Evolutionary conservation across 1,139 yeast species (phyloP), one percentile per base, ranked within the genome.

Genomic region (Taphrina communis): DNA sequence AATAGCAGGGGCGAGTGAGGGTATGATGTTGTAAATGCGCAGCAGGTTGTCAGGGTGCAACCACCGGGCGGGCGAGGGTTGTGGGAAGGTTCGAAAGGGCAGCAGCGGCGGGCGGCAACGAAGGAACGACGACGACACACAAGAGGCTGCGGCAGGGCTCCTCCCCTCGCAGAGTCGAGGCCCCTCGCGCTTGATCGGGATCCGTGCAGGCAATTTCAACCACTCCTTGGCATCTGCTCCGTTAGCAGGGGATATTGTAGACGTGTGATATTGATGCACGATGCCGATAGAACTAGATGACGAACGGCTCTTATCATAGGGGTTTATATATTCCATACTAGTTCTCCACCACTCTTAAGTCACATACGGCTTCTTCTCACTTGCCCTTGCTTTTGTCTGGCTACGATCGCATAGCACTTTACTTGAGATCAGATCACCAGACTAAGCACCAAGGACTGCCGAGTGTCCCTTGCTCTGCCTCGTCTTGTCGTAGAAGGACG

Each of bases 61-160:
- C 31, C 31, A 25, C 31, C 4, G 31, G 31, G 31, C 31, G 31
- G 31, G 31, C 31, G 31, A 25, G 31, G 31, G 31, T 25, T 25
- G 31, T 25, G 31, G 31, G 31, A 25, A 25, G 31, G 31, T 25
- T 8, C n/a, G 36, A n/a, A 50, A 19, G 53, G 36, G 35, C 35
- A 14, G 19, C 19, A 31, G 52, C 52, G 36, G 14, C 35, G 8
- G 14, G 21, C 53, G 36, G 21, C 53, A 35, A 50, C 31, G 31
- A 4, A 4, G 31, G 4, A 25, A 25, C 51, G 51, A 19, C 42
- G 42, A 39, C 42, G 42, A 39, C 42, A 44, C 48, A 44, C n/a
- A 44, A 14, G 48, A 44, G 48, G 48, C 48, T 44, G 48, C 48
- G 19, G n/a, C 48, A 14, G 48, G 48, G 48, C 48, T 44, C 48